Percentiles rank a stretch among this genome's conserved stretches.
Conservation (phyloP, 805 yeast genomes). For the Kluyveromyces starmeri region DNA sequence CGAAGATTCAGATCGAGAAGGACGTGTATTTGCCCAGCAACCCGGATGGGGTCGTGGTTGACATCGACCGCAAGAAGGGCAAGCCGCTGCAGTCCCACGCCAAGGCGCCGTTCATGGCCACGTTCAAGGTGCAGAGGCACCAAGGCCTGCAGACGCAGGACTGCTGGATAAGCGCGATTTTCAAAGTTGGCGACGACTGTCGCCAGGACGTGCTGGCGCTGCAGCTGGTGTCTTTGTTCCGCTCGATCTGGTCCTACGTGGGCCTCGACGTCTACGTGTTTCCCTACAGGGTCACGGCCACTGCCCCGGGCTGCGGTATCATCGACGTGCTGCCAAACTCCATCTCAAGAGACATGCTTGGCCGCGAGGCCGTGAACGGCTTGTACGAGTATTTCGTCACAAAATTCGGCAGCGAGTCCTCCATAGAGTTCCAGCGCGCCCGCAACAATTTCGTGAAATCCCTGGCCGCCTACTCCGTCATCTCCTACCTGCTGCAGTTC, state of each 20-base stretch:
- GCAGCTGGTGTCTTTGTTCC: slow-evolving; percentile 83
- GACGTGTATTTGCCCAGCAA: slow-evolving; percentile 93
- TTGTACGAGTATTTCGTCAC: slow-evolving; percentile 84
- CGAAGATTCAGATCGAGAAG: slow-evolving; percentile 55
- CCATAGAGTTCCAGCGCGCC: slow-evolving; percentile 84
- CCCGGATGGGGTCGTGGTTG: slow-evolving; percentile 91
- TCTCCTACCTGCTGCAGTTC: slow-evolving; percentile 83
- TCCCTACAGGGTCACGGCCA: slow-evolving; percentile 94
- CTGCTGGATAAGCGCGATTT: slow-evolving; percentile 89
- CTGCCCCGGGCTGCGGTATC: slow-evolving; percentile 99
- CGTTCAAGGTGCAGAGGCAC: slow-evolving; percentile 70
- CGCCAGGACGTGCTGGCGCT: slow-evolving; percentile 93
- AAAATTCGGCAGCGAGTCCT: slow-evolving; percentile 90
- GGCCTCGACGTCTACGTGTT: slow-evolving; percentile 88
- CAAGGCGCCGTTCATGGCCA: slow-evolving; percentile 97
- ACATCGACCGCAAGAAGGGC: slow-evolving; percentile 86
- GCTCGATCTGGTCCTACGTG: slow-evolving; percentile 79
- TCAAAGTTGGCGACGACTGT: slow-evolving; percentile 98
- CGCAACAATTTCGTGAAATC: slow-evolving; percentile 89
- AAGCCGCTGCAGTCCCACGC: slow-evolving; percentile 96
- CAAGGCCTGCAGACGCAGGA: slow-evolving; percentile 41
- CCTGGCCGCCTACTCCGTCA: slow-evolving; percentile 87
- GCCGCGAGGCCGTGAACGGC: slow-evolving; percentile 97
- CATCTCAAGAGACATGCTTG: slow-evolving; percentile 94
- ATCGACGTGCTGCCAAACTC: slow-evolving; percentile 96